Conservation (phyloP, 495 filamentous ascomycete species). For the Penicillium herquei region DNA sequence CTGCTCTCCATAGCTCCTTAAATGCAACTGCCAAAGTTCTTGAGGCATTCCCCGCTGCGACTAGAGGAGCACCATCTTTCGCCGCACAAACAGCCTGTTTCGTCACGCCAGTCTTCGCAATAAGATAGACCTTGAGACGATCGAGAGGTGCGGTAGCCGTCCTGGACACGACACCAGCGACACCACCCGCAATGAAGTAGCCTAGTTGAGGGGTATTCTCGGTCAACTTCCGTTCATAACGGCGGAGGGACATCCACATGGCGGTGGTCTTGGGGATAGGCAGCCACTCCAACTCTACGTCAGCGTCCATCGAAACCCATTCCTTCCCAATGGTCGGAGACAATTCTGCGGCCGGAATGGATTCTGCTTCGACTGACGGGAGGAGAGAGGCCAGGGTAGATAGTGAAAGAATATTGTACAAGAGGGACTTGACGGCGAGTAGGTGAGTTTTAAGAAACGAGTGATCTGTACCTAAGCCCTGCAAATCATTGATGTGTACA, state of each 20-base stretch:
- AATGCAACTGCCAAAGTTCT: constrained; percentile 69
- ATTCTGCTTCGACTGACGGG: constrained; percentile 40
- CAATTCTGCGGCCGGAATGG: constrained; percentile 21
- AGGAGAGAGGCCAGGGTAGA: constrained; percentile 39
- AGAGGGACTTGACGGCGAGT: constrained; percentile 35
- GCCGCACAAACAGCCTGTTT: constrained; percentile 61
- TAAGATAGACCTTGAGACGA: constrained; percentile 94
- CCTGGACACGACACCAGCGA: constrained; percentile 87
- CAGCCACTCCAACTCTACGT: constrained; percentile 46
- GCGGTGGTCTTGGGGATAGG: constrained; percentile 45
- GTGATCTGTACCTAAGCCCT: constrained; percentile 89
- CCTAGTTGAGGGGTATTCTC: constrained; percentile 71
- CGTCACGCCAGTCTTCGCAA: constrained; percentile 75
- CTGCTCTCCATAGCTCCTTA: constrained; percentile 75
- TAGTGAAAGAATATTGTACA: constrained; percentile 42
- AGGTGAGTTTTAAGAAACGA: constrained; percentile 61
- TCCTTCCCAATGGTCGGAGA: constrained; percentile 29
- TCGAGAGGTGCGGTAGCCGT: constrained; percentile 95
- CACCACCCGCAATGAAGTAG: constrained; percentile 93
- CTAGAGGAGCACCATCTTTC: constrained; percentile 66
- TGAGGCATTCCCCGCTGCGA: constrained; percentile 63
- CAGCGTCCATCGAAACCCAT: constrained; percentile 33
- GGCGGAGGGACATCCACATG: constrained; percentile 49
- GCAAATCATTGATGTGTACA: constrained; percentile 84
- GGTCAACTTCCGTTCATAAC: constrained; percentile 59